A percentile compares a stretch with the other conserved stretches of the same genome.
Conservation (phyloP, 1,284 basidiomycete genomes). For the Pascua sp. region DNA sequence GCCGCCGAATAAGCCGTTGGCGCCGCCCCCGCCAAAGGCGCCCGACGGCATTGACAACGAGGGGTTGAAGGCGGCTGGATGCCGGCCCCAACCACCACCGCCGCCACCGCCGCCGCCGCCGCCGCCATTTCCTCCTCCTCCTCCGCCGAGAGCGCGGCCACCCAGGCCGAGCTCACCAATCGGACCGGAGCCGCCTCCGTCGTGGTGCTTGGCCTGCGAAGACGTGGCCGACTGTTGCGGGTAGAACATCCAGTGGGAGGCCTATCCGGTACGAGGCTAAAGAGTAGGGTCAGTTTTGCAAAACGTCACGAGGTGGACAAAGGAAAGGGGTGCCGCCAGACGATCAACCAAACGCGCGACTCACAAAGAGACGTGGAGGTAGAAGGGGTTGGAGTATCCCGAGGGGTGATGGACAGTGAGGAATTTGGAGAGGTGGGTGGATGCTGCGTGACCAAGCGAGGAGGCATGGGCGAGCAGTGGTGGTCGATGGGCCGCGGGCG, state of each 20-base stretch:
- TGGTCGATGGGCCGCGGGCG: neutral
- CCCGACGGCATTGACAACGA: constrained; percentile 16
- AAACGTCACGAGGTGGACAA: neutral
- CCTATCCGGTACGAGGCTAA: no score
- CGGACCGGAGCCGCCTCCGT: constrained; percentile 21
- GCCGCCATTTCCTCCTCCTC: constrained; percentile 4
- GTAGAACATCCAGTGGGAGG: constrained; percentile 32
- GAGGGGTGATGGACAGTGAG: constrained; percentile 5
- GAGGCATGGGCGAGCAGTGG: constrained; percentile 22
- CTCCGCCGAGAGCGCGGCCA: constrained; percentile 12
- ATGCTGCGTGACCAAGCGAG: constrained; percentile 14
- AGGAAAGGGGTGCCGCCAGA: no score
- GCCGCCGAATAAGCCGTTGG: constrained; percentile 17
- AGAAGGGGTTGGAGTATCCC: constrained; percentile 9
- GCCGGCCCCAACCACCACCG: constrained; percentile 19
- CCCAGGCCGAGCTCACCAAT: constrained; percentile 21
- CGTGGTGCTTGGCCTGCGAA: constrained; percentile 36
- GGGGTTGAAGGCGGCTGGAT: constrained; percentile 23
- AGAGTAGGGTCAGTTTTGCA: neutral
- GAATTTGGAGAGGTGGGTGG: constrained; percentile 7
- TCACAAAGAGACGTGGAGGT: constrained; percentile 5
- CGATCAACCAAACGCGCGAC: neutral
- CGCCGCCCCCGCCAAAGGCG: constrained; percentile 16
- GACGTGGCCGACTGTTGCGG: constrained; percentile 29
- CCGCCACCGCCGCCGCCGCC: constrained; percentile 20